A percentile compares a stretch with the other conserved stretches of the same genome.
phyloP scores from a whole-genome alignment of 768 basidiomycete genomes.

The Serendipita indica region DNA sequence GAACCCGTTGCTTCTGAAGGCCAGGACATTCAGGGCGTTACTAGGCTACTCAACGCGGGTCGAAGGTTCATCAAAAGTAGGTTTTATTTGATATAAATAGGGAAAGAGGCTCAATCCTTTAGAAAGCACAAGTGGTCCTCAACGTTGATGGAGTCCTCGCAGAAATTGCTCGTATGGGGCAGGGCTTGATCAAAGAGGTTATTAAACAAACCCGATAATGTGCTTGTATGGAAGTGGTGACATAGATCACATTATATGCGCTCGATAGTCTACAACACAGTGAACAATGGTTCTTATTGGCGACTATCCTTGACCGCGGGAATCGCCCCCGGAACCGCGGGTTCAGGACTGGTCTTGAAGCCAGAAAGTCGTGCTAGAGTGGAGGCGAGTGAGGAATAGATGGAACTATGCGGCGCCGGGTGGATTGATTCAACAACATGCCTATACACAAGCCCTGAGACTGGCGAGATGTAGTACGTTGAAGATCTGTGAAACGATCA shows the following conservation, averaged over 20 bases:
- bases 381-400: conserved; percentile 44
- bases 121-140: conserved; percentile 46
- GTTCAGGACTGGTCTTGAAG: background rate
- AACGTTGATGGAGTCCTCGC: conserved; percentile 51
- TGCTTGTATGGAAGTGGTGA: background rate
- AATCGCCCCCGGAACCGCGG: background rate
- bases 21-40: conserved; percentile 63
- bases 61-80: conserved; percentile 22
- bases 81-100: conserved; percentile 8
- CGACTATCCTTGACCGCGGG: background rate
- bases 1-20: conserved; percentile 53
- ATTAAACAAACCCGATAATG: conserved; percentile 12
- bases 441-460: conserved; percentile 43
- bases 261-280: background rate
- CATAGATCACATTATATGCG: background rate
- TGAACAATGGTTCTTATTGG: background rate
- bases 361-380: conserved; percentile 20
- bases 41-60: conserved; percentile 68
- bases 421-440: conserved; percentile 65
- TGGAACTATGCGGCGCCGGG: conserved; percentile 58
- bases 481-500: conserved; percentile 34
- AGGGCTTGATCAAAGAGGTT: conserved; percentile 45
- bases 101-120: background rate
- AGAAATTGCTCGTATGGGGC: conserved; percentile 66
- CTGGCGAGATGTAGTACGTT: conserved; percentile 58